Percentiles rank a stretch among this genome's conserved stretches.
Conservation (phyloP, 768 basidiomycete species). For the Mycena chlorophos region DNA sequence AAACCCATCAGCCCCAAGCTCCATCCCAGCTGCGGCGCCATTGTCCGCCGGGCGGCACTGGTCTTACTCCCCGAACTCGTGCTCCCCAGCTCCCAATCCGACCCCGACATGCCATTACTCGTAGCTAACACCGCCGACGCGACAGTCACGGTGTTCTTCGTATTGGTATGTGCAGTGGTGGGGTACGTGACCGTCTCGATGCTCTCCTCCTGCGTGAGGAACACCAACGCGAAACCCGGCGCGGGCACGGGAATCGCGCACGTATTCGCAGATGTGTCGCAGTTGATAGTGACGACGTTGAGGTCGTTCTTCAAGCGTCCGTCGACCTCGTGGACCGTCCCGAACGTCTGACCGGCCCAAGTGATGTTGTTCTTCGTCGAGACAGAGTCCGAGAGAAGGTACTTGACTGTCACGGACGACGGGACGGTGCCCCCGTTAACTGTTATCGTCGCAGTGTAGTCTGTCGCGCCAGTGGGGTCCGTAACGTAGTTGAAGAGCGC, state of each 20-base stretch:
- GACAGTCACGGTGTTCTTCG: not conserved
- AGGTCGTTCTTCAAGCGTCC: constrained; percentile 61
- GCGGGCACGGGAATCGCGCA: constrained; percentile 67
- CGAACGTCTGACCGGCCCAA: constrained; percentile 78
- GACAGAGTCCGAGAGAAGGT: constrained; percentile 51
- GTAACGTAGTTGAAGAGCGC: constrained; percentile 50
- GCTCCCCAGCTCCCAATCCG: too few species aligned
- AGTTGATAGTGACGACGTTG: constrained; percentile 57
- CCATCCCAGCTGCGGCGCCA: too few species aligned
- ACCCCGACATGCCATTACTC: too few species aligned
- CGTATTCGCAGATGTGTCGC: constrained; percentile 49
- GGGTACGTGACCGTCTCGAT: not conserved
- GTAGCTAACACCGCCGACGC: too few species aligned
- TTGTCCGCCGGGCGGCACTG: too few species aligned
- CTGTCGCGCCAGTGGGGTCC: constrained; percentile 36
- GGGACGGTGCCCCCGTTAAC: constrained; percentile 42
- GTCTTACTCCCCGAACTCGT: too few species aligned
- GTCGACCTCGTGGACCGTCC: constrained; percentile 60
- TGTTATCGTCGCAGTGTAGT: constrained; percentile 48
- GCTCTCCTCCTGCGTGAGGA: not conserved
- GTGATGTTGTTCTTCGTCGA: constrained; percentile 62
- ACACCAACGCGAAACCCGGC: constrained; percentile 62
- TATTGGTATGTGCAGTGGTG: not conserved
- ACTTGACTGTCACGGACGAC: constrained; percentile 50
- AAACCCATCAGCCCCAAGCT: too few species aligned